Conservation (phyloP, 1,284 basidiomycete species). For the Earliella scabrosa region DNA sequence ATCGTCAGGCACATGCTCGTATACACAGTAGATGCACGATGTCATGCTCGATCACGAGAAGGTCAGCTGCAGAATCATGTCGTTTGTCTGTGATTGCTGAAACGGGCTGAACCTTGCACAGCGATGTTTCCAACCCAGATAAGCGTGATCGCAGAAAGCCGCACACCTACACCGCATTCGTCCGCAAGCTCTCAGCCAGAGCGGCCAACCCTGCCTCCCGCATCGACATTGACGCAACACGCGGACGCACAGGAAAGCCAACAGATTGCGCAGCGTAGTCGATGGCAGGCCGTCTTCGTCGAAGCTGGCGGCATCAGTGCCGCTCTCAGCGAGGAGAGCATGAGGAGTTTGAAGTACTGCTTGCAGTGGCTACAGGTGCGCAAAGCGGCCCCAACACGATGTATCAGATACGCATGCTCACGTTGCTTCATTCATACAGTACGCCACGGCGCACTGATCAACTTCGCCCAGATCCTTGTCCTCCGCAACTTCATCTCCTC, state of each 20-base stretch:
- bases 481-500: slow-evolving; percentile 82
- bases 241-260: slow-evolving; percentile 33
- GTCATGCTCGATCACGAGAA: too few species aligned
- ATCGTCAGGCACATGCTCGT: too few species aligned
- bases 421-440: slow-evolving; percentile 50
- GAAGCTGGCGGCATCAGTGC: slow-evolving; percentile 91
- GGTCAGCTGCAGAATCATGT: too few species aligned
- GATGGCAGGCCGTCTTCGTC: slow-evolving; percentile 84
- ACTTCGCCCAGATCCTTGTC: slow-evolving; percentile 84
- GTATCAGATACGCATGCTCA: background rate
- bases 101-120: too few species aligned
- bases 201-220: slow-evolving; percentile 20
- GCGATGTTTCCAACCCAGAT: background rate
- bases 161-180: slow-evolving; percentile 32
- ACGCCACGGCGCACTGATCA: slow-evolving; percentile 87
- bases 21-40: too few species aligned
- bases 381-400: background rate
- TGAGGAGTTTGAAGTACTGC: slow-evolving; percentile 86
- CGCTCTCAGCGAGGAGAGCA: slow-evolving; percentile 88
- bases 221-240: slow-evolving; percentile 20
- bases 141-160: slow-evolving; percentile 20
- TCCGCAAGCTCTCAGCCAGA: slow-evolving; percentile 24
- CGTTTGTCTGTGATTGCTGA: too few species aligned
- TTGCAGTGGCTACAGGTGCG: slow-evolving; percentile 86
- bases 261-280: slow-evolving; percentile 64